Evolutionary conservation across 495 filamentous ascomycete species (phyloP), one percentile per base, ranked within the genome.

Genomic region (Parathielavia hyrcaniae): DNA sequence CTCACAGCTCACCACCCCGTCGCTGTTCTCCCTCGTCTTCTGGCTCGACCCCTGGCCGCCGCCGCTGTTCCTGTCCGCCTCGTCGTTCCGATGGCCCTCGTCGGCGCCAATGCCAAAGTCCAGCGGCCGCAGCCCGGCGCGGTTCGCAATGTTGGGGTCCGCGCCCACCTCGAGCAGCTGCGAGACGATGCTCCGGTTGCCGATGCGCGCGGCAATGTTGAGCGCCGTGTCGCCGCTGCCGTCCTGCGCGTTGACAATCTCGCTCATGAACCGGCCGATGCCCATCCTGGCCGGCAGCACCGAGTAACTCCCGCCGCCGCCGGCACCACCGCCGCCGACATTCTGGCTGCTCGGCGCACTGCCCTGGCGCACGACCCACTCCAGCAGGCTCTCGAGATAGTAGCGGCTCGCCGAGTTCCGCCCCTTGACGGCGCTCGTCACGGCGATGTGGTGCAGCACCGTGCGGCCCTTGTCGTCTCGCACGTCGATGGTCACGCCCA

Each of bases 191-290:
- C 86, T 91, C 44, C 84, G 81, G 67, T 93, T 97, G 34, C 90
- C 87, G 49, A 96, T 89, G 34, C 92, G 80, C 0, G 93, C 90
- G 30, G 92, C 95, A 64, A 96, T 83, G 65, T 95, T 96, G 41
- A 98, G 76, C 20, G 95, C 95, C 11, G 93, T 97, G 65, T 98
- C 95, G 5, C 93, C 93, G 52, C 87, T 85, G 61, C 88, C 87
- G 71, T 98, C 93, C 50, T 88, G 86, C 4, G 90, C 83, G 64
- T 98, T 97, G 59, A 98, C 92, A 63, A 98, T 88, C 64, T 97
- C 91, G 22, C 86, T 86, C 79, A 98, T 95, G 72, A 98, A 97
- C 39, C 88, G 84, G 6, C 85, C 89, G 20, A 98, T 78, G 35
- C 84, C 85, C 67, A 97, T 93, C 57, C 86, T 83, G 40, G 85